phyloP scores from a whole-genome alignment of 225 moss, liverwort and hornwort species.

The Neckera pumila region DNA sequence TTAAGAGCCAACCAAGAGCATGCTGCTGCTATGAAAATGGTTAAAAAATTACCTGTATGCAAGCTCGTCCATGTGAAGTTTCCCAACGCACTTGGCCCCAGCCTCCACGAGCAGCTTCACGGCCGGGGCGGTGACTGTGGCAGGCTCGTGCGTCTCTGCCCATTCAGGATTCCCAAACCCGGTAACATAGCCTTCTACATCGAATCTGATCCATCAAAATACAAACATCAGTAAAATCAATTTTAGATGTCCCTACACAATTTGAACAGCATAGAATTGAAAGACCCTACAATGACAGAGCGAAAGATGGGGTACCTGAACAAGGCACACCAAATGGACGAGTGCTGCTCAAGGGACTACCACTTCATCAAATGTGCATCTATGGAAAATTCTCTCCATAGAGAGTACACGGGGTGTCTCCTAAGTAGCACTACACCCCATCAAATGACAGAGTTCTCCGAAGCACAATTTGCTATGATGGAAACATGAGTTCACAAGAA shows the following conservation, averaged over 20 bases:
- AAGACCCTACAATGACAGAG: background rate
- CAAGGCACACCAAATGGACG: background rate
- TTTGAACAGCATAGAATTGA: background rate
- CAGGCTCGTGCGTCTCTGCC: constrained; percentile 65
- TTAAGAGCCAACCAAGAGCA: background rate
- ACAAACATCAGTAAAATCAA: background rate
- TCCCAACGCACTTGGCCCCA: constrained; percentile 87
- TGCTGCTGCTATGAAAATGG: background rate
- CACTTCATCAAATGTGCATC: background rate
- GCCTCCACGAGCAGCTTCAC: constrained; percentile 69
- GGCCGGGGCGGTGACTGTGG: constrained; percentile 52
- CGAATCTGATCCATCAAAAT: constrained; percentile 50
- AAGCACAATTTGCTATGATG: background rate
- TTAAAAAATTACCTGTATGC: constrained; percentile 60
- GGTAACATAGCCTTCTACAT: constrained; percentile 74
- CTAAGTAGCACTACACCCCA: background rate
- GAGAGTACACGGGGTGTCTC: background rate
- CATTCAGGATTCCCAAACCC: constrained; percentile 92
- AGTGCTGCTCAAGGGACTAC: background rate
- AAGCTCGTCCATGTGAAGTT: constrained; percentile 98
- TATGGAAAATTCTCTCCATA: background rate
- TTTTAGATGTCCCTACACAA: background rate
- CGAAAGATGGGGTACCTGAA: background rate
- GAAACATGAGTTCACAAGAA: background rate
- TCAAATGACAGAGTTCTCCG: background rate